Base-by-base conservation (phyloP, 148 eudicot genomes). In the Camellia japonica region DNA sequence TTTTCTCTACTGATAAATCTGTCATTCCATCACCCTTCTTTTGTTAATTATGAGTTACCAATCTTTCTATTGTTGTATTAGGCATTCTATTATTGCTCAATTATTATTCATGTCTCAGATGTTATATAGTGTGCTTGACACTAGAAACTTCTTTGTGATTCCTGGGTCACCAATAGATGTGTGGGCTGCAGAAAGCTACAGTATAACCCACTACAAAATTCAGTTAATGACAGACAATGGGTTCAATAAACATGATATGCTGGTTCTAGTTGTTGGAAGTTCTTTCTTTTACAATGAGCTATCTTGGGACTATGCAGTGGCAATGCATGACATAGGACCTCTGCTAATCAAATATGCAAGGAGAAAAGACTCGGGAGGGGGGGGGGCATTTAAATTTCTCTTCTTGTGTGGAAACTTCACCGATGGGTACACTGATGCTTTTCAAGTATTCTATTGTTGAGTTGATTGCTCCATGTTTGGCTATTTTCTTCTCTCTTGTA, bases 151-250 rank as follows among this genome's bases (percentile, higher is more conserved):
- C 91, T 90, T 90, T 87, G 99, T 96, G 84, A 88, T 96, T 85
- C 99, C 99, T 88, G 99, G 99, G 86, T 92, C 99, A 84, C 99
- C 99, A 75, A 14, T 90, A 77, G 98, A 96, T 84, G 91, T 87
- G 80, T 93, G 97, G 98, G 89, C 92, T 85, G 98, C 98, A 65
- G 94, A 93, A 87, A 89, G 90, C 87, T 96, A 92, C 85, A 82
- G 87, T 74, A 86, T 82, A 78, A 86, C 82, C 61, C 95, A 93
- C 83, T 92, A 95, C 76, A 93, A 84, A 84, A 74, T 78, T 69
- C 80, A 81, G 82, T 84, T 91, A 85, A 83, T 97, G 82, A 77
- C 47, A 80, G 86, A 82, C 77, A 83, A 83, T 83, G 94, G 91
- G 64, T 90, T 89, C 83, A 77, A 75, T 81, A 61, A 87, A 78